Evolutionary conservation across 2,329 filamentous ascomycete genomes (phyloP).

Genomic region (Neopestalotiopsis sp.): DNA sequence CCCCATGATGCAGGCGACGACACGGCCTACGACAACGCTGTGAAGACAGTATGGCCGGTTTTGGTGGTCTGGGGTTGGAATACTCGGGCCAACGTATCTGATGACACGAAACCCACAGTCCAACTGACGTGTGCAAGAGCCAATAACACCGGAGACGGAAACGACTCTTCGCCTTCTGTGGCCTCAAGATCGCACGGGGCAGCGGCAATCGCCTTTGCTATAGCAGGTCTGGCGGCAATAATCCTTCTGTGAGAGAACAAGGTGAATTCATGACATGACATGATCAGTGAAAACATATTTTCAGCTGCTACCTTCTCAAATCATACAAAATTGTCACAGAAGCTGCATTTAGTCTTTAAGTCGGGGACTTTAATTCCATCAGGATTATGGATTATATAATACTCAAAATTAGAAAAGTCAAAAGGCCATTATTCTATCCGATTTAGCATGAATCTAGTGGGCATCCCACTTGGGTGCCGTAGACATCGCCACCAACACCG

Average conservation of each 20-base stretch:
- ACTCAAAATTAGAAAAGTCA: background rate
- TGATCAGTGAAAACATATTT: background rate
- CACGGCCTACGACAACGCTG: slow-evolving; percentile 24
- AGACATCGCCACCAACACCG: slow-evolving; percentile 14
- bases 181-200: background rate
- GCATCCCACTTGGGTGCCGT: slow-evolving; percentile 13
- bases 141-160: background rate
- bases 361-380: background rate
- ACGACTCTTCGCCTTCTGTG: background rate
- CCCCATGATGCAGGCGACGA: slow-evolving; percentile 27
- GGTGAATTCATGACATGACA: background rate
- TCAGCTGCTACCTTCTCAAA: background rate
- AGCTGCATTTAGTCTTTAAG: background rate
- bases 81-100: slow-evolving; percentile 28
- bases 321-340: background rate
- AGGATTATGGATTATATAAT: slow-evolving; percentile 2
- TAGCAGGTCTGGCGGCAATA: background rate
- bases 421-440: background rate
- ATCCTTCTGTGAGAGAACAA: background rate
- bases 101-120: slow-evolving; percentile 14
- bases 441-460: slow-evolving; percentile 16
- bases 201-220: background rate
- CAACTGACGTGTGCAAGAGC: slow-evolving; percentile 15
- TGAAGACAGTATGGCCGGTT: slow-evolving; percentile 29
- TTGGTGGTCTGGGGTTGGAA: slow-evolving; percentile 36